A percentile compares a stretch with the other conserved stretches of the same genome.
These are phyloP conservation scores for Apiotrichum akiyoshidainum DNA, from an alignment of 1,284 basidiomycete species.

Conservation along the genomic window DNA sequence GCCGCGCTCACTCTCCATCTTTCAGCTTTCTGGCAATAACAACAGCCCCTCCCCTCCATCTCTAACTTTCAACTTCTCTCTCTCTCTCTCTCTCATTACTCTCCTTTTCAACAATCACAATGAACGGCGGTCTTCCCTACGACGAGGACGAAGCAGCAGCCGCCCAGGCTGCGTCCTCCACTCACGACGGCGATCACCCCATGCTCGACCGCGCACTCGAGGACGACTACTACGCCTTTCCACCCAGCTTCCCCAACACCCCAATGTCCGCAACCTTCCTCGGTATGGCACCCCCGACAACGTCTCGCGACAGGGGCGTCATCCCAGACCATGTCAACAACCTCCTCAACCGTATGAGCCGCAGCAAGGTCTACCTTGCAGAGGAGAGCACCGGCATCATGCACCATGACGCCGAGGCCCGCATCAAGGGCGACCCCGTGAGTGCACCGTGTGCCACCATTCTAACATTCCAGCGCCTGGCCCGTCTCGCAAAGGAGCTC, in stretches of 20 bases:
- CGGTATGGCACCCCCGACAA: neutral
- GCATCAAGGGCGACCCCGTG: slow-evolving; percentile 38
- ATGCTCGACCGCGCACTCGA: slow-evolving; percentile 39
- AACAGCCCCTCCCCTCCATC: neutral
- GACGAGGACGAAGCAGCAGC: slow-evolving; percentile 20
- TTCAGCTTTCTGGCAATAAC: neutral
- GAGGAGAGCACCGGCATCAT: slow-evolving; percentile 44
- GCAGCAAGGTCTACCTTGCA: slow-evolving; percentile 44
- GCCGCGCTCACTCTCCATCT: no score
- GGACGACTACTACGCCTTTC: slow-evolving; percentile 18
- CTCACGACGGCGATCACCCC: slow-evolving; percentile 19
- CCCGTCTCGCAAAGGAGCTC: slow-evolving; percentile 35
- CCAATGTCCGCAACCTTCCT: neutral
- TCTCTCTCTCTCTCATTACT: neutral
- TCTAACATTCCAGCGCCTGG: slow-evolving; percentile 27
- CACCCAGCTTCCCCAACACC: neutral
- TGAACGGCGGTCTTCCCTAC: slow-evolving; percentile 35
- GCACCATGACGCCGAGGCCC: slow-evolving; percentile 32
- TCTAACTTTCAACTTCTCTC: neutral
- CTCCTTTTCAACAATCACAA: slow-evolving; percentile 3
- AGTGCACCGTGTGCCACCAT: slow-evolving; percentile 9
- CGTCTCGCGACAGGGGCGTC: slow-evolving; percentile 8
- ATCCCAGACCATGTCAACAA: slow-evolving; percentile 39
- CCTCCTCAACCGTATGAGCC: slow-evolving; percentile 45
- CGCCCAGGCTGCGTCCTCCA: neutral